phyloP scores from a whole-genome alignment of 495 filamentous ascomycete genomes.

The Penicillium paradoxum region DNA sequence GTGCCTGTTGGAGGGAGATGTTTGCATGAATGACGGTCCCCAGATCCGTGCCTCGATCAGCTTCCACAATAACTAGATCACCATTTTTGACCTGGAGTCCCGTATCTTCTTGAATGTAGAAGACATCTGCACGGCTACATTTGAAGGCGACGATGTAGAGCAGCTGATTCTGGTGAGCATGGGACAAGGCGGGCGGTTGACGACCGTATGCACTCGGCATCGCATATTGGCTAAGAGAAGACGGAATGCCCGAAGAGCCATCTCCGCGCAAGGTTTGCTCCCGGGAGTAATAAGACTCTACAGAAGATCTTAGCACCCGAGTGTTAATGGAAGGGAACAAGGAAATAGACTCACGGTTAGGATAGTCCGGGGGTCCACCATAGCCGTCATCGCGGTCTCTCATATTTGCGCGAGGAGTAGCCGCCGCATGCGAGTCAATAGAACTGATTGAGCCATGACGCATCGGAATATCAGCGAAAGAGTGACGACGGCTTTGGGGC shows the following conservation, averaged over 20 bases:
- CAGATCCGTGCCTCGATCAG: slow-evolving; percentile 91
- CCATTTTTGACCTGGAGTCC: slow-evolving; percentile 84
- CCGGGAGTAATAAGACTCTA: slow-evolving; percentile 48
- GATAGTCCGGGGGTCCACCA: slow-evolving; percentile 30
- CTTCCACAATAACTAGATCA: slow-evolving; percentile 94
- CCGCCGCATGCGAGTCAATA: slow-evolving; percentile 43
- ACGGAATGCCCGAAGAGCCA: slow-evolving; percentile 33
- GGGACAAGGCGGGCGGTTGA: slow-evolving; percentile 57
- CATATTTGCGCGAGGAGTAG: slow-evolving; percentile 25
- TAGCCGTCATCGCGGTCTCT: slow-evolving; percentile 39
- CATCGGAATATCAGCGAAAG: slow-evolving; percentile 83
- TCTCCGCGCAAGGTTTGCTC: slow-evolving; percentile 41
- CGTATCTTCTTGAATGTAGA: slow-evolving; percentile 92
- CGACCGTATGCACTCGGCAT: slow-evolving; percentile 45
- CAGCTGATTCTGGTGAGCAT: slow-evolving; percentile 73
- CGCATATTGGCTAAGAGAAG: slow-evolving; percentile 52
- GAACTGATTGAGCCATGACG: slow-evolving; percentile 67
- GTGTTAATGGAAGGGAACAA: background rate
- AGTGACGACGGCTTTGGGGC: slow-evolving; percentile 87
- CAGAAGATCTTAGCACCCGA: slow-evolving; percentile 13
- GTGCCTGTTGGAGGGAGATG: slow-evolving; percentile 76
- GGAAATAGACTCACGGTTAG: slow-evolving; percentile 2
- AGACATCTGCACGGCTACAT: slow-evolving; percentile 87
- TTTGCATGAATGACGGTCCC: slow-evolving; percentile 87
- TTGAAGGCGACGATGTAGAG: slow-evolving; percentile 95